Conservation (phyloP, 2,329 filamentous ascomycete species). For the Clonostachys byssicola region DNA sequence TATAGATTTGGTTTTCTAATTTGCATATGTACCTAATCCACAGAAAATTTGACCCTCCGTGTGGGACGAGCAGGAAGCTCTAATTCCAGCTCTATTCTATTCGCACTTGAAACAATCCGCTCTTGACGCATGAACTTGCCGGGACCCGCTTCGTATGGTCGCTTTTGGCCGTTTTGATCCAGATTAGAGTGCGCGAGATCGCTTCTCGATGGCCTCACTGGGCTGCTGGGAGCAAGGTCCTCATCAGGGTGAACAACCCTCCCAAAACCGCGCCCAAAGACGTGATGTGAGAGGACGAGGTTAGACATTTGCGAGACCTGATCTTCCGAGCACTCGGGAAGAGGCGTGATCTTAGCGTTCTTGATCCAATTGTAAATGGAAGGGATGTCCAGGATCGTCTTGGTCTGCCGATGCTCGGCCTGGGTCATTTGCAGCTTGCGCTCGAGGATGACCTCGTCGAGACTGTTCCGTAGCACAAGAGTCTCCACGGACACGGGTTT, state of each 20-base stretch:
- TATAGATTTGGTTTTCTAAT: too few relatives aligned
- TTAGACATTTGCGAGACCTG: constrained; percentile 43
- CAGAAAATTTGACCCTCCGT: too few relatives aligned
- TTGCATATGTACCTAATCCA: too few relatives aligned
- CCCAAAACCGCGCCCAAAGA: constrained; percentile 49
- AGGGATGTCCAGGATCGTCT: constrained; percentile 52
- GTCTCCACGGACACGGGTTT: constrained; percentile 82
- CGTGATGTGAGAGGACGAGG: constrained; percentile 36
- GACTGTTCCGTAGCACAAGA: constrained; percentile 70
- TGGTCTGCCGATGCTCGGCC: constrained; percentile 51
- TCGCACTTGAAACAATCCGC: too few relatives aligned
- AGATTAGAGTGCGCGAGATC: too few relatives aligned
- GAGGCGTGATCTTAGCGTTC: constrained; percentile 39
- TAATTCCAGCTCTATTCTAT: too few relatives aligned
- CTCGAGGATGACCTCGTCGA: constrained; percentile 81
- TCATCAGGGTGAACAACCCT: constrained; percentile 36
- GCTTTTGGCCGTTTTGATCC: too few relatives aligned
- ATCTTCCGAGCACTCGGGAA: constrained; percentile 16
- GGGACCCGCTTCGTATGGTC: too few relatives aligned
- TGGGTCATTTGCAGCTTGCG: constrained; percentile 72
- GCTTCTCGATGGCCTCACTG: neutral
- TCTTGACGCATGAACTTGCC: too few relatives aligned
- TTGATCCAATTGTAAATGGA: constrained; percentile 57
- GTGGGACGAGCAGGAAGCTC: too few relatives aligned
- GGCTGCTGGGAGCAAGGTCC: constrained; percentile 25